phyloP scores from a whole-genome alignment of 2,329 filamentous ascomycete genomes.

The Macrophomina phaseolina region DNA sequence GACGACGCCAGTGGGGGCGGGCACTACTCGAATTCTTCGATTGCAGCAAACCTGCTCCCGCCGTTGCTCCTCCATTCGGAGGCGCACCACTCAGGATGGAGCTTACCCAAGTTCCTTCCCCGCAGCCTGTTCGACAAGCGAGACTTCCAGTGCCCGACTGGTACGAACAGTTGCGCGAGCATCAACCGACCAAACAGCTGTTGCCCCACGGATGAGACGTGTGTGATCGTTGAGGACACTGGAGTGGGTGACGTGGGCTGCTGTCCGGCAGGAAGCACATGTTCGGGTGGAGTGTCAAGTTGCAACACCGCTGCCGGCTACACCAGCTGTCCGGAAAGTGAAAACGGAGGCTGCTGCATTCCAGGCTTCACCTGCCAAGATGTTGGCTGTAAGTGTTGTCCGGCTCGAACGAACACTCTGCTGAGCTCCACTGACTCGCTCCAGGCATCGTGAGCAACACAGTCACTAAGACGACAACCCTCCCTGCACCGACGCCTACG shows the following conservation, averaged over 20 bases:
- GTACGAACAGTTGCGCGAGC: constrained; percentile 67
- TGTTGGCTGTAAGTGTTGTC: constrained; percentile 63
- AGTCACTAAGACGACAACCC: constrained; percentile 34
- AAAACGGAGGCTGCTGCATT: constrained; percentile 79
- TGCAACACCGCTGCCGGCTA: constrained; percentile 65
- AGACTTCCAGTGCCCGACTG: constrained; percentile 69
- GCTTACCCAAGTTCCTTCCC: constrained; percentile 33
- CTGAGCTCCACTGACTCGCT: constrained; percentile 11
- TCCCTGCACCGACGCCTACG: constrained; percentile 31
- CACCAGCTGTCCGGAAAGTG: constrained; percentile 66
- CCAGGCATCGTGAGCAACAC: constrained; percentile 32
- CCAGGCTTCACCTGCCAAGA: constrained; percentile 72
- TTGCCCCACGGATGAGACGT: constrained; percentile 70
- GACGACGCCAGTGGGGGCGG: constrained; percentile 37
- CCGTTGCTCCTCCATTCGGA: constrained; percentile 52
- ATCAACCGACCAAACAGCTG: constrained; percentile 75
- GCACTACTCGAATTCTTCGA: constrained; percentile 41
- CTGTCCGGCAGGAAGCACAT: constrained; percentile 70
- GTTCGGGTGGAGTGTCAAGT: constrained; percentile 66
- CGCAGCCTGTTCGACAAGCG: constrained; percentile 56
- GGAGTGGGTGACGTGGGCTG: constrained; percentile 74
- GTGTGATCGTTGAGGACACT: constrained; percentile 67
- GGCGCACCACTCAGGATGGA: constrained; percentile 46
- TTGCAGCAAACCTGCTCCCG: constrained; percentile 51
- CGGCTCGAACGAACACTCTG: neutral